phyloP scores from a whole-genome alignment of 2,329 filamentous ascomycete species.

The Fusarium sp. region DNA sequence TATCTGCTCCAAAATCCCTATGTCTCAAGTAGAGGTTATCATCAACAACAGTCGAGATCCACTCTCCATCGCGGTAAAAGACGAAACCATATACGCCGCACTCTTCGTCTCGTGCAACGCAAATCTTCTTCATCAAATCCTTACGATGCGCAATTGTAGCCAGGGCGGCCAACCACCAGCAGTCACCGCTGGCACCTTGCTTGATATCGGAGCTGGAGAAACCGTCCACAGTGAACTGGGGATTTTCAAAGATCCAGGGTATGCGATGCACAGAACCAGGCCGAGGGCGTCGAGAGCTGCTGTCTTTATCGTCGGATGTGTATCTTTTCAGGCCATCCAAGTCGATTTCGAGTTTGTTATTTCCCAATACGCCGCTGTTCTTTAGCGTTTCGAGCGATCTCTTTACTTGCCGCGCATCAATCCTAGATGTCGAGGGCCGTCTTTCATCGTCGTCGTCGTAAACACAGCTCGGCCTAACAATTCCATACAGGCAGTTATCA shows the following conservation, averaged over 20 bases:
- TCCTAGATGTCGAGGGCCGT: neutral
- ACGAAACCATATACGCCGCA: conserved; percentile 80
- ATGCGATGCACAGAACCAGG: conserved; percentile 57
- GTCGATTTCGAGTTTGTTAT: conserved; percentile 30
- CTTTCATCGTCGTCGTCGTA: conserved; percentile 28
- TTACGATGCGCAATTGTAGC: conserved; percentile 74
- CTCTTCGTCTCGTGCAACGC: conserved; percentile 73
- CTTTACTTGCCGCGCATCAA: conserved; percentile 22
- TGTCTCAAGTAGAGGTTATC: conserved; percentile 64
- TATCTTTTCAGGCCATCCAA: conserved; percentile 24
- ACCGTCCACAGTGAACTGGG: conserved; percentile 55
- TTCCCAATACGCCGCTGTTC: conserved; percentile 22
- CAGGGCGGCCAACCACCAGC: conserved; percentile 78
- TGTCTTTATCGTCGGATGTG: conserved; percentile 14
- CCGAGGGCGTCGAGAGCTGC: conserved; percentile 10
- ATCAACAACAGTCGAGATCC: conserved; percentile 77
- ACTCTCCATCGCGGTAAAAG: conserved; percentile 76
- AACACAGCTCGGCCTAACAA: conserved; percentile 30
- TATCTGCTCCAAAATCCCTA: conserved; percentile 55
- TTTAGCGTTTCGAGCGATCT: conserved; percentile 27
- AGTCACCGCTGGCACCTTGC: conserved; percentile 68
- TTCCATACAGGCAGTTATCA: conserved; percentile 54
- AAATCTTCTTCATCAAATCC: conserved; percentile 73
- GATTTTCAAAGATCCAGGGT: conserved; percentile 57
- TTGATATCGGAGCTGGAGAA: conserved; percentile 56